Conservation (phyloP, 2,329 filamentous ascomycete species). For the Passalora sequoiae region DNA sequence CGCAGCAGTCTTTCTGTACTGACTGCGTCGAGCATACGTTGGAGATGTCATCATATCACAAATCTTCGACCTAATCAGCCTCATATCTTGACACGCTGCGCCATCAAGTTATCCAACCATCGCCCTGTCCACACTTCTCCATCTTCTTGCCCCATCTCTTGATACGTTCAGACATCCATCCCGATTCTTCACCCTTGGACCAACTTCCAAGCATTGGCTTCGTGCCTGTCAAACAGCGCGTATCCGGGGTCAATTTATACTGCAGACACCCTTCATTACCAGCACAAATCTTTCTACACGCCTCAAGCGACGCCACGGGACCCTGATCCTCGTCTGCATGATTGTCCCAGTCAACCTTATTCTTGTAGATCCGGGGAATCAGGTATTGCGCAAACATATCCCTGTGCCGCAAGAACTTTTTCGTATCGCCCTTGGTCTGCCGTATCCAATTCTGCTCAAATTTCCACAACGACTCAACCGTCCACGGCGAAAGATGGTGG, state of each 20-base stretch:
- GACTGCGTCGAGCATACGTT: too few relatives aligned
- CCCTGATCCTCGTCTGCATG: slow-evolving; percentile 19
- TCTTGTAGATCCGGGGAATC: slow-evolving; percentile 18
- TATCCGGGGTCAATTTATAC: slow-evolving; percentile 15
- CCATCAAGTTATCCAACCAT: slow-evolving; percentile 5
- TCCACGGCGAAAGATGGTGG: slow-evolving; percentile 22
- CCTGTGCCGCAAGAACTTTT: slow-evolving; percentile 17
- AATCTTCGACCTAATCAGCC: too few relatives aligned
- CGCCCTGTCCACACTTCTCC: slow-evolving; percentile 2
- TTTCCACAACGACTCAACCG: slow-evolving; percentile 21
- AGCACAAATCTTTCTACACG: slow-evolving; percentile 20
- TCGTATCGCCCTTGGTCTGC: slow-evolving; percentile 12
- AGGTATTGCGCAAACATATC: slow-evolving; percentile 24
- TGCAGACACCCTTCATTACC: slow-evolving; percentile 19
- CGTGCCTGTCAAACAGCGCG: slow-evolving; percentile 13
- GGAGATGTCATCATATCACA: too few relatives aligned
- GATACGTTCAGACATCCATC: slow-evolving; percentile 23
- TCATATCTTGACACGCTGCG: too few relatives aligned
- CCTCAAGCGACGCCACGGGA: slow-evolving; percentile 12
- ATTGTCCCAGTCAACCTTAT: slow-evolving; percentile 25
- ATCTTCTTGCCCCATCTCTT: slow-evolving; percentile 9
- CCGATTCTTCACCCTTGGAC: slow-evolving; percentile 18
- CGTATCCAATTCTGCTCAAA: slow-evolving; percentile 25
- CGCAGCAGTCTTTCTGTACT: too few relatives aligned
- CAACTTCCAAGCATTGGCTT: slow-evolving; percentile 20